These are phyloP conservation scores for Suillus subalutaceus DNA, from an alignment of 768 basidiomycete genomes.

Conservation along the genomic window DNA sequence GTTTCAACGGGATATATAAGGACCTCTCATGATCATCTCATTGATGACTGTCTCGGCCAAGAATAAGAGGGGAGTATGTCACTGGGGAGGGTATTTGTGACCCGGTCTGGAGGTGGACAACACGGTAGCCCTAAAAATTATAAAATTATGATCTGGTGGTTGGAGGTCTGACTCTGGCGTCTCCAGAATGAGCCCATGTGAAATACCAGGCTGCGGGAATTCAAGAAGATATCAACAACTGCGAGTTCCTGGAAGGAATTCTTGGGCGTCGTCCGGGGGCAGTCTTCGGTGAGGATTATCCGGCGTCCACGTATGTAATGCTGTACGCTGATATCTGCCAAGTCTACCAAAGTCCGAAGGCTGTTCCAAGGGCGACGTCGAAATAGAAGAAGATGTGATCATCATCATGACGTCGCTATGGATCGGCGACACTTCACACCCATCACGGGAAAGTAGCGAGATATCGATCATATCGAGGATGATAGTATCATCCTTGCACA, in stretches of 20 bases:
- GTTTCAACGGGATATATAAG: background rate
- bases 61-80: background rate
- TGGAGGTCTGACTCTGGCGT: background rate
- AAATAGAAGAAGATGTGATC: conserved; percentile 1
- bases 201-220: background rate
- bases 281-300: background rate
- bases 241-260: background rate
- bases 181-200: background rate
- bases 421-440: background rate
- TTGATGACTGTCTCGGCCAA: background rate
- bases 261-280: background rate
- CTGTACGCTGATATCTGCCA: background rate
- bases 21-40: background rate
- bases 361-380: conserved; percentile 1
- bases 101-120: background rate
- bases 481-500: conserved; percentile 5
- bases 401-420: conserved; percentile 4
- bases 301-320: background rate
- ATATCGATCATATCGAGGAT: conserved; percentile 2
- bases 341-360: conserved; percentile 1
- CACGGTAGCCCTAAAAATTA: background rate
- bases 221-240: background rate
- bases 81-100: background rate
- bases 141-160: background rate
- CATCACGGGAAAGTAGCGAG: background rate